Evolutionary conservation across 2,329 filamentous ascomycete genomes (phyloP).

Genomic region (Incumbomyces delicatus): DNA sequence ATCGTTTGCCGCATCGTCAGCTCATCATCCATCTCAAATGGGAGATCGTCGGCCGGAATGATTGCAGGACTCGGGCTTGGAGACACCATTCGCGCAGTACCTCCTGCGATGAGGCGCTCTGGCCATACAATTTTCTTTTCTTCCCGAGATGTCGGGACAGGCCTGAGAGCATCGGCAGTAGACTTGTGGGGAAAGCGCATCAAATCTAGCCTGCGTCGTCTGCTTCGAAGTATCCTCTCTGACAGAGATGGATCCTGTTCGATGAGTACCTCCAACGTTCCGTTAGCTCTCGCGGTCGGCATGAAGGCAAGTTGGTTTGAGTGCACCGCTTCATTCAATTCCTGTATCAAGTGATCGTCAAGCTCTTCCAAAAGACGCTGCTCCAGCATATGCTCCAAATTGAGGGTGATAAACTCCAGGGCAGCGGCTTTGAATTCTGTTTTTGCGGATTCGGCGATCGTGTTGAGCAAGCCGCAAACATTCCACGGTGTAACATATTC

Average conservation of each 20-base stretch:
- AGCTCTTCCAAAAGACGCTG: constrained; percentile 74
- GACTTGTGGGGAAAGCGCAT: constrained; percentile 59
- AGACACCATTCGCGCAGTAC: neutral
- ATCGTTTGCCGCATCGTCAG: neutral
- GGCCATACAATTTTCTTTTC: neutral
- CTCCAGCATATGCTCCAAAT: constrained; percentile 84
- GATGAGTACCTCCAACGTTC: constrained; percentile 48
- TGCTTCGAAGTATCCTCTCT: constrained; percentile 31
- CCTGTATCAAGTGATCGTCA: constrained; percentile 69
- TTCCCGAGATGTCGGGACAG: neutral
- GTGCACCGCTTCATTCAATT: constrained; percentile 70
- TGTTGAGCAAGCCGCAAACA: constrained; percentile 74
- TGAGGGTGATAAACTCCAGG: constrained; percentile 82
- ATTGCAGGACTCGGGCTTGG: constrained; percentile 43
- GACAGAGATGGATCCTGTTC: constrained; percentile 38
- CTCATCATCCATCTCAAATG: constrained; percentile 92
- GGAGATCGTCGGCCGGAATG: constrained; percentile 63
- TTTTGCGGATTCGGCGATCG: constrained; percentile 73
- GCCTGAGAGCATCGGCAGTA: constrained; percentile 49
- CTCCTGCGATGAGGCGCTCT: neutral
- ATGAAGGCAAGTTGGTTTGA: constrained; percentile 71
- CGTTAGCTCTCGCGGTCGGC: constrained; percentile 67
- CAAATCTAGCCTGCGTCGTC: constrained; percentile 60
- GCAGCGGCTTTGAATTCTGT: constrained; percentile 79
- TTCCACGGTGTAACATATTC: constrained; percentile 56